Conservation (phyloP, 495 filamentous ascomycete species). For the Tuber microsphaerosporum region DNA sequence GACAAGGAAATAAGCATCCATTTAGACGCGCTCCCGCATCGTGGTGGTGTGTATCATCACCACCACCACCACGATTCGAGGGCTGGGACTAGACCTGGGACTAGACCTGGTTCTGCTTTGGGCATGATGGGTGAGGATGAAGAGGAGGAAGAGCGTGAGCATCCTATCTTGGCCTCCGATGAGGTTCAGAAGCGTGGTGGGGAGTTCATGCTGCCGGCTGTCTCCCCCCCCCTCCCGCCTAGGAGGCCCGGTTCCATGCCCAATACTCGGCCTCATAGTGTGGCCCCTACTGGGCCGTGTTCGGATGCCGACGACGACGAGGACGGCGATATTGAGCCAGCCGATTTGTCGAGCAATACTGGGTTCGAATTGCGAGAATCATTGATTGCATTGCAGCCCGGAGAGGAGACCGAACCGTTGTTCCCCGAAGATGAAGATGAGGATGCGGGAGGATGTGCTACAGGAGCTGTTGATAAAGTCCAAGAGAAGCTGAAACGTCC, state of each 20-base stretch:
- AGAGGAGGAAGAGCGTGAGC: constrained; percentile 52
- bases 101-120: constrained; percentile 30
- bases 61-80: constrained; percentile 29
- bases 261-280: constrained; percentile 31
- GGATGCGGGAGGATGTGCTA: constrained; percentile 44
- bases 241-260: constrained; percentile 27
- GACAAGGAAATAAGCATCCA: constrained; percentile 60
- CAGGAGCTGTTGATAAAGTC: constrained; percentile 14
- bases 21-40: constrained; percentile 53
- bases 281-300: constrained; percentile 16
- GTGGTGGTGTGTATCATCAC: constrained; percentile 49
- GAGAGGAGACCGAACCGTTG: constrained; percentile 90
- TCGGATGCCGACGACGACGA: constrained; percentile 14
- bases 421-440: constrained; percentile 80
- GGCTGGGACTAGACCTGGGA: constrained; percentile 30
- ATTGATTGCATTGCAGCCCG: constrained; percentile 65
- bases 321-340: constrained; percentile 24
- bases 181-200: constrained; percentile 70
- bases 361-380: constrained; percentile 29
- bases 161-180: constrained; percentile 83
- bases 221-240: constrained; percentile 49
- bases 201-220: constrained; percentile 53
- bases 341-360: constrained; percentile 6
- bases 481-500: constrained; percentile 58
- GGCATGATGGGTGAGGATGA: constrained; percentile 43